These are phyloP conservation scores for Musa schizocarpa DNA, from an alignment of 176 grass and related monocot species.

Conservation along the genomic window DNA sequence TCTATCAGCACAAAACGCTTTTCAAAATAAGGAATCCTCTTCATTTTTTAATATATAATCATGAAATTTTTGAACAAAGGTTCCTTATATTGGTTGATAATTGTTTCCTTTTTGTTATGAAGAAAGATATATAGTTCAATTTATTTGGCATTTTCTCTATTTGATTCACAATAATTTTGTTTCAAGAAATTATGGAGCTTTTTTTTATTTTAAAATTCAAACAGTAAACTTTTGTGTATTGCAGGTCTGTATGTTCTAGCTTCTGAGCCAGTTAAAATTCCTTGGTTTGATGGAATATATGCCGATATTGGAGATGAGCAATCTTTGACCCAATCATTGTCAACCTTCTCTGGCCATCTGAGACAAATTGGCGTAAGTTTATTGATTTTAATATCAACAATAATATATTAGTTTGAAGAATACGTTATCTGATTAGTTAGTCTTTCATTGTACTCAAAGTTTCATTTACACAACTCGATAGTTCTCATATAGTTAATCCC, in stretches of 20 bases:
- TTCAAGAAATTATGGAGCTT: not conserved
- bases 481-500: no score
- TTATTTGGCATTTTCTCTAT: not conserved
- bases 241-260: conserved; percentile 66
- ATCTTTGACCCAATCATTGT: conserved; percentile 67
- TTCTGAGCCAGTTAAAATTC: conserved; percentile 77
- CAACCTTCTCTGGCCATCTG: conserved; percentile 78
- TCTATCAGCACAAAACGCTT: no score
- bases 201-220: not conserved
- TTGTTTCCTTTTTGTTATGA: no score
- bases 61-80: no score
- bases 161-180: not conserved
- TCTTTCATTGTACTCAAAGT: not conserved
- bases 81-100: no score
- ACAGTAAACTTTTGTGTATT: not conserved
- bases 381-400: conserved; percentile 9
- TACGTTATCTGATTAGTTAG: not conserved
- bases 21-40: no score
- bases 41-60: no score
- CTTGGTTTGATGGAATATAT: conserved; percentile 78
- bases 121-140: not conserved
- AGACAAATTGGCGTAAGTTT: conserved; percentile 65
- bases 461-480: no score
- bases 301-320: conserved; percentile 85
- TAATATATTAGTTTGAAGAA: conserved; percentile 5